Percentiles rank a stretch among this genome's conserved stretches.
Conservation (phyloP, 2,329 filamentous ascomycete species). For the Ophiostoma sp. region DNA sequence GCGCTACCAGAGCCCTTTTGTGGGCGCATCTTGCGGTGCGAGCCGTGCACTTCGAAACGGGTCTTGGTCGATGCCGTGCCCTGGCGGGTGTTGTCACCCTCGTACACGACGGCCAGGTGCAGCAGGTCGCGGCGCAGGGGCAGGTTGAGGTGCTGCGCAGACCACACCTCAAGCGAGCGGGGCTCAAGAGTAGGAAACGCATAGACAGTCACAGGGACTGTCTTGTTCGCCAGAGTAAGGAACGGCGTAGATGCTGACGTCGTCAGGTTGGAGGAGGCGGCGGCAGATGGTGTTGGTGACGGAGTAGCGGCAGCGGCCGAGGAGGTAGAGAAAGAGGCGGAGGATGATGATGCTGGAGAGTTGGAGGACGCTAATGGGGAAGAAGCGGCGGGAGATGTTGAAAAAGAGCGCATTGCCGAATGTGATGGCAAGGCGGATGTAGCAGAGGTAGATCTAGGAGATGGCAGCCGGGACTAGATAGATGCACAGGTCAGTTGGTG, state of each 20-base stretch:
- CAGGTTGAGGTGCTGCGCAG: conserved; percentile 74
- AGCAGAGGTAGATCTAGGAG: neutral
- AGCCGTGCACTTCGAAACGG: conserved; percentile 77
- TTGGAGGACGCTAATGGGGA: neutral
- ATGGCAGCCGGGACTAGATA: conserved; percentile 6
- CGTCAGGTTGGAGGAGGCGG: neutral
- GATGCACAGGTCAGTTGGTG: neutral
- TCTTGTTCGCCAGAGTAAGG: conserved; percentile 51
- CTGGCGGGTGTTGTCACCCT: conserved; percentile 81
- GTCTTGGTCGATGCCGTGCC: conserved; percentile 82
- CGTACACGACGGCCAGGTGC: conserved; percentile 85
- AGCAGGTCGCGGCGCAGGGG: conserved; percentile 87
- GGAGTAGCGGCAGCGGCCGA: conserved; percentile 3
- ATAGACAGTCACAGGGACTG: conserved; percentile 81
- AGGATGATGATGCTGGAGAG: neutral
- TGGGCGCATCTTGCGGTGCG: conserved; percentile 70
- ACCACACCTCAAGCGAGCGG: conserved; percentile 68
- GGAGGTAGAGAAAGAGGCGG: conserved; percentile 9
- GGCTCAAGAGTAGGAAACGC: conserved; percentile 87
- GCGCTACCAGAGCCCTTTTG: conserved; percentile 85
- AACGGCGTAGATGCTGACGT: neutral
- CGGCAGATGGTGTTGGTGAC: conserved; percentile 1
- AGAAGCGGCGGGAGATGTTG: neutral
- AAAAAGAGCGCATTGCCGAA: neutral
- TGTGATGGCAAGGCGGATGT: conserved; percentile 10